Conservation (phyloP, 345 rosid species). For the Dipteronia dyeriana region DNA sequence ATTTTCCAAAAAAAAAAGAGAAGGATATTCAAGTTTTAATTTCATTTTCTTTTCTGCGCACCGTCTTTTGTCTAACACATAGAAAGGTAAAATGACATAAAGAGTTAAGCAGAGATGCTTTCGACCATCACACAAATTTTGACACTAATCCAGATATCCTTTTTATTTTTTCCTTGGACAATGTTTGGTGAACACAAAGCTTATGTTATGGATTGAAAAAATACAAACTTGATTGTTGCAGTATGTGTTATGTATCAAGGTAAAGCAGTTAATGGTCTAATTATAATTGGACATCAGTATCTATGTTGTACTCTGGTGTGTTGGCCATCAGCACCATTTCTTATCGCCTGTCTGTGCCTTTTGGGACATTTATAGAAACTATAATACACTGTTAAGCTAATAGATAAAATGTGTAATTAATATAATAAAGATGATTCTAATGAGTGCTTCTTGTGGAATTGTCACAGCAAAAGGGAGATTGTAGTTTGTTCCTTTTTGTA, state of each 20-base stretch:
- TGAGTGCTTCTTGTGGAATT: conserved; percentile 6
- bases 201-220: background rate
- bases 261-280: background rate
- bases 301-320: background rate
- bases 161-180: background rate
- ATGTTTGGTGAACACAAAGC: background rate
- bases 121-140: background rate
- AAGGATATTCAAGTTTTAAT: too few species aligned
- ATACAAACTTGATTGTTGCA: background rate
- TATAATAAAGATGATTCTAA: background rate
- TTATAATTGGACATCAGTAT: background rate
- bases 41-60: background rate
- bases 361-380: background rate
- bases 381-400: background rate
- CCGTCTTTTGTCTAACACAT: background rate
- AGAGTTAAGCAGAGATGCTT: background rate
- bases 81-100: background rate
- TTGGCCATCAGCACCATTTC: background rate
- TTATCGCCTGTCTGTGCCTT: background rate
- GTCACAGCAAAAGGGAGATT: background rate
- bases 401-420: background rate
- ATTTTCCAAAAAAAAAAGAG: background rate
- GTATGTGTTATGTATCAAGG: background rate
- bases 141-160: background rate
- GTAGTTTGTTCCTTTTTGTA: background rate